Conservation (phyloP, 192 early-diverging fungal species). For the Powellomyces hirtus region DNA sequence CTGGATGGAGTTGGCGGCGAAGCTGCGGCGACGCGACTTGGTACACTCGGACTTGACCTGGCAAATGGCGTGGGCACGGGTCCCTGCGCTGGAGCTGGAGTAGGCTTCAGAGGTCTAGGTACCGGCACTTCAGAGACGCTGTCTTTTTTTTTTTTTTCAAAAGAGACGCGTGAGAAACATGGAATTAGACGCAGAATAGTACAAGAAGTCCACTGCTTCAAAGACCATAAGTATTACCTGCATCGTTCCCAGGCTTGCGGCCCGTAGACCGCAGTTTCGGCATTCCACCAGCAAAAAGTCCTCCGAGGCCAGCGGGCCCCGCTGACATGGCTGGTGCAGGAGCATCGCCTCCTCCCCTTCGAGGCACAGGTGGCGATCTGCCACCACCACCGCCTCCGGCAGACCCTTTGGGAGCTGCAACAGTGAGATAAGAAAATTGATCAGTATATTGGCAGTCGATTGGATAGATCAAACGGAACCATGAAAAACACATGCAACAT, state of each 20-base stretch:
- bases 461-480: too few relatives aligned
- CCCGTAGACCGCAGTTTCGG: slow-evolving; percentile 51
- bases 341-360: slow-evolving; percentile 26
- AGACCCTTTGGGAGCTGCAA: slow-evolving; percentile 28
- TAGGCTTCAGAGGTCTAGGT: slow-evolving; percentile 17
- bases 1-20: not conserved
- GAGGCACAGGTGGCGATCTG: slow-evolving; percentile 28
- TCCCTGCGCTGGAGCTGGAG: slow-evolving; percentile 14
- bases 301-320: slow-evolving; percentile 46
- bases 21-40: slow-evolving; percentile 17
- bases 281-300: slow-evolving; percentile 60
- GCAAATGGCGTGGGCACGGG: slow-evolving; percentile 9
- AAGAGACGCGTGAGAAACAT: not conserved
- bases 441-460: too few relatives aligned
- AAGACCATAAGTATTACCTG: not conserved
- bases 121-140: not conserved
- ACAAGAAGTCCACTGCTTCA: not conserved
- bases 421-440: too few relatives aligned
- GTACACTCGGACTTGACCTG: slow-evolving; percentile 3
- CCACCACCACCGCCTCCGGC: slow-evolving; percentile 31
- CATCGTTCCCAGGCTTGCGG: not conserved
- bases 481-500: too few relatives aligned
- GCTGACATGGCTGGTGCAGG: slow-evolving; percentile 11
- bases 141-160: not conserved
- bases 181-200: not conserved